These are phyloP conservation scores for Leucosporidium yakuticum DNA, from an alignment of 768 basidiomycete species.

Conservation along the genomic window DNA sequence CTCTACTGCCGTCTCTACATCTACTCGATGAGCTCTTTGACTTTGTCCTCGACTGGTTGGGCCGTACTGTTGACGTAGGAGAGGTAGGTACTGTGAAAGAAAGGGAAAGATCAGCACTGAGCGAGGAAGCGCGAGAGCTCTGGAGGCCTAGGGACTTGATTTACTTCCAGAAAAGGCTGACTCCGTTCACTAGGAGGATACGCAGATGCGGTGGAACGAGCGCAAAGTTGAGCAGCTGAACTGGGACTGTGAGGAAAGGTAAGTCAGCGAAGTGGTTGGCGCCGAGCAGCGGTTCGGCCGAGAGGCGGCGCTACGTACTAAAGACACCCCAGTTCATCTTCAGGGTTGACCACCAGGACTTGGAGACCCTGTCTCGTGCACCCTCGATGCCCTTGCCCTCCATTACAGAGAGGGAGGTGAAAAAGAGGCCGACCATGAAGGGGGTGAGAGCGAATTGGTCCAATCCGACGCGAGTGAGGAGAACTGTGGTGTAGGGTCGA, in stretches of 20 bases:
- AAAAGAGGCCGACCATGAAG: conserved; percentile 56
- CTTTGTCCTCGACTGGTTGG: not conserved
- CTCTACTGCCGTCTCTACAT: not conserved
- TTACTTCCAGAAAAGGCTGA: not conserved
- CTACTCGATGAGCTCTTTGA: not conserved
- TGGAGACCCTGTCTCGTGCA: conserved; percentile 49
- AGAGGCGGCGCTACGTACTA: not conserved
- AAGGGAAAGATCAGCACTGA: not conserved
- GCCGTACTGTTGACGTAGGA: not conserved
- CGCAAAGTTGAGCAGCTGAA: not conserved
- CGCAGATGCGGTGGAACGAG: not conserved
- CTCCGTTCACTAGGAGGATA: not conserved
- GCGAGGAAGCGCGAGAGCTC: not conserved
- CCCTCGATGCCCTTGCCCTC: conserved; percentile 62
- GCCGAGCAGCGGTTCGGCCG: not conserved
- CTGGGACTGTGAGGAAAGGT: not conserved
- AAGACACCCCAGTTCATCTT: conserved; percentile 67
- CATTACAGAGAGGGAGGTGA: conserved; percentile 69
- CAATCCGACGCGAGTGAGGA: not conserved
- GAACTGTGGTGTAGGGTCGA: not conserved
- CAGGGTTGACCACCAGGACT: conserved; percentile 68
- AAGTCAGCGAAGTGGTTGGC: not conserved
- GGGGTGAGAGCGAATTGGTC: not conserved
- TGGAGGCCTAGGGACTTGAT: not conserved
- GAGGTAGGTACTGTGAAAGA: not conserved